Conservation (phyloP, 2,329 filamentous ascomycete genomes). For the Ceratocystis colombiana region DNA sequence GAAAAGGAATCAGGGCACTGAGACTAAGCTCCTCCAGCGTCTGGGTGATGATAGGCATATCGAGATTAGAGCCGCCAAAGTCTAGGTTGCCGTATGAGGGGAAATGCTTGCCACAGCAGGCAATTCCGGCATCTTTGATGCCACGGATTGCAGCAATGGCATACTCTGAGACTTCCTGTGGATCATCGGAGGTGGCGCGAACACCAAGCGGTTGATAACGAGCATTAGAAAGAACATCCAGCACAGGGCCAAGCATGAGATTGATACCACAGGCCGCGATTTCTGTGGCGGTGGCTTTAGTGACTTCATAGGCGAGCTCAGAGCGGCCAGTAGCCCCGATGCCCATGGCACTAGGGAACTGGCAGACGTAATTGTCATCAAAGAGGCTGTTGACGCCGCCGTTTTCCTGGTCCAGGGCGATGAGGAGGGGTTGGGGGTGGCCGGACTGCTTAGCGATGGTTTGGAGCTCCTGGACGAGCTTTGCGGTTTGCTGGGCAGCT, state of each 20-base stretch:
- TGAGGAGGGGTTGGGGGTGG: conserved; percentile 77
- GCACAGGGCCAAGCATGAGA: conserved; percentile 82
- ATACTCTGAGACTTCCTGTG: conserved; percentile 88
- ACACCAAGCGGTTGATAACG: conserved; percentile 85
- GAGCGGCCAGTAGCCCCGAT: conserved; percentile 83
- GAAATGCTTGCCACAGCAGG: conserved; percentile 90
- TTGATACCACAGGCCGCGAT: conserved; percentile 90
- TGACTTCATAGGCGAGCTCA: conserved; percentile 77
- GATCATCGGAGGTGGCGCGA: conserved; percentile 81
- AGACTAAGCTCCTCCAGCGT: conserved; percentile 84
- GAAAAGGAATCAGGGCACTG: conserved; percentile 84
- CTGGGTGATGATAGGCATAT: conserved; percentile 92
- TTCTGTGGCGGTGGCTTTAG: conserved; percentile 86
- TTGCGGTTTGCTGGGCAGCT: conserved; percentile 87
- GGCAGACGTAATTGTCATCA: conserved; percentile 88
- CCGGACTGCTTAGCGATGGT: conserved; percentile 83
- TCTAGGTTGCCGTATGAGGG: conserved; percentile 93
- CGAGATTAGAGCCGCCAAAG: conserved; percentile 79
- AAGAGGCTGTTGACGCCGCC: conserved; percentile 94
- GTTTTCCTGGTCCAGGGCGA: conserved; percentile 94
- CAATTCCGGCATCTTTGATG: conserved; percentile 81
- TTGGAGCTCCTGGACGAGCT: conserved; percentile 81
- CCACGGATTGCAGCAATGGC: conserved; percentile 84
- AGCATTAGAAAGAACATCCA: conserved; percentile 90
- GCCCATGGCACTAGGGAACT: conserved; percentile 96